These are phyloP conservation scores for Phaseolus coccineus DNA, from an alignment of 331 rosid genomes.

Conservation along the genomic window DNA sequence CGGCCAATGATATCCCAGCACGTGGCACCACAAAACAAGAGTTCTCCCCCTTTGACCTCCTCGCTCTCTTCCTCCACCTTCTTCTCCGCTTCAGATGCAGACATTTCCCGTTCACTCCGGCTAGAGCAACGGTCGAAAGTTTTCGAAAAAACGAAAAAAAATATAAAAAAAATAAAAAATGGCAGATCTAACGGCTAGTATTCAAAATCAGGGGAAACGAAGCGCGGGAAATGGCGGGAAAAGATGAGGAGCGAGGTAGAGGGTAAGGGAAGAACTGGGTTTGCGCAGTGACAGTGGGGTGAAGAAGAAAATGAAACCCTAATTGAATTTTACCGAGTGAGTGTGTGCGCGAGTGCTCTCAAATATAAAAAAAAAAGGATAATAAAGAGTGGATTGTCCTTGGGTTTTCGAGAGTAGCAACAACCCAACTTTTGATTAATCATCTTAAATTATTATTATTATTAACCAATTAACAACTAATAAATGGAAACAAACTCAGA, in stretches of 20 bases:
- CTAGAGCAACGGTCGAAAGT: constrained; percentile 54
- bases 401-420: constrained; percentile 58
- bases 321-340: constrained; percentile 53
- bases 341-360: neutral
- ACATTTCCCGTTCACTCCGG: constrained; percentile 75
- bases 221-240: constrained; percentile 78
- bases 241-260: constrained; percentile 52
- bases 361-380: constrained; percentile 6
- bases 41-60: constrained; percentile 74
- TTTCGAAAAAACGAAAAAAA: neutral
- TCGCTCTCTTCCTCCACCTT: constrained; percentile 61
- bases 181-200: constrained; percentile 79
- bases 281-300: constrained; percentile 39
- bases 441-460: neutral
- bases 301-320: constrained; percentile 73
- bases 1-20: constrained; percentile 88
- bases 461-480: neutral
- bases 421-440: constrained; percentile 48
- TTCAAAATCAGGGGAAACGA: constrained; percentile 50
- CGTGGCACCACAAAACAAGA: constrained; percentile 93
- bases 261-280: constrained; percentile 43
- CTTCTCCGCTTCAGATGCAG: constrained; percentile 69
- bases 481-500: neutral
- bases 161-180: neutral
- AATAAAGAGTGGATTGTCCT: constrained; percentile 42